Evolutionary conservation across 2,329 filamentous ascomycete genomes (phyloP), one percentile per base, ranked within the genome.

Genomic region (Aspergillus tanneri): DNA sequence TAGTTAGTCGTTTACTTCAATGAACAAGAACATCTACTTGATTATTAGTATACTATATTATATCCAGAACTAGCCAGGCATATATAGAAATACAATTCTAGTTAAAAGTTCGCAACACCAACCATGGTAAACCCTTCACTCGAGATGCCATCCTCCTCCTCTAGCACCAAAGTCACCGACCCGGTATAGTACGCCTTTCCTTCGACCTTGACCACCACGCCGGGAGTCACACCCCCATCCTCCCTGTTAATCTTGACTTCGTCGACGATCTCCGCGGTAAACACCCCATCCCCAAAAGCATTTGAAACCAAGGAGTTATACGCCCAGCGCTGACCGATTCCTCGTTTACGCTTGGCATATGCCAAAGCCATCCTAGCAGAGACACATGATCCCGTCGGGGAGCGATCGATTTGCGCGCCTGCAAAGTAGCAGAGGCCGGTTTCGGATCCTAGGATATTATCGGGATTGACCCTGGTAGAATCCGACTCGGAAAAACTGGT

Each of bases 331-430:
- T 68, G 52, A 0, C 56, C 60, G 2, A 50, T 5, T 2, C 23
- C 4, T n/a, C 59, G 49, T 10, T 51, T 9, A 0, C 61, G 62
- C 45, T 68, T 66, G 2, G 62, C 59, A 55, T 68, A 53, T 12
- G 69, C 69, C 6, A 70, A 56, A 6, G 69, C 67, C 50, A 69
- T 60, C 3, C 70, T 60, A 3, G 69, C 70, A 6, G 66, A 61
- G 7, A 72, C 70, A 43, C 65, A 71, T 11, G 63, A 61, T 2
- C 70, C 70, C 8, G 69, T 72, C 1, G 63, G 67, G 42, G 69
- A 68, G 14, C 74, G 67, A 56, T 81, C 76, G 34, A 79, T 69
- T 50, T 77, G 71, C 43, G 72, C 68, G 22, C 75, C 69, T 0
- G 72, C 73, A 50, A 77, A 73, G 59, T 71, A 72, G 54, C 72